These are phyloP conservation scores for Tirmania nivea DNA, from an alignment of 495 filamentous ascomycete species.

Conservation along the genomic window DNA sequence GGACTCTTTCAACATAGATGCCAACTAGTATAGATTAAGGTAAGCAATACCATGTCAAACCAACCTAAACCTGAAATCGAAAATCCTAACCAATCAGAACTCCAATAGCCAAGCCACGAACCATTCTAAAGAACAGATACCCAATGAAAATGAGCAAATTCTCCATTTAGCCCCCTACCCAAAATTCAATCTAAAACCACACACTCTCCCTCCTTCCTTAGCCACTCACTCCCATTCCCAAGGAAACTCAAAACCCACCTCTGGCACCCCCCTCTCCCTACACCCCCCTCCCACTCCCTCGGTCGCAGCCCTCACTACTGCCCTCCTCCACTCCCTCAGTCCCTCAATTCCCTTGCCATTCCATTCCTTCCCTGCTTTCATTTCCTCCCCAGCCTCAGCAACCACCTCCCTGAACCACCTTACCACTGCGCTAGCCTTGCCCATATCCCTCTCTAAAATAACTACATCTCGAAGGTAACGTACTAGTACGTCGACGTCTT, in stretches of 20 bases:
- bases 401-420: not conserved
- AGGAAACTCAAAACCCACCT: not conserved
- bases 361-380: not conserved
- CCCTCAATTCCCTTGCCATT: not conserved
- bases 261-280: not conserved
- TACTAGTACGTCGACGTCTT: not conserved
- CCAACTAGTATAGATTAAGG: too few relatives aligned
- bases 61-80: too few relatives aligned
- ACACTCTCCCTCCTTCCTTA: too few relatives aligned
- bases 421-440: not conserved
- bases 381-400: not conserved
- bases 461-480: not conserved
- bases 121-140: too few relatives aligned
- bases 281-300: not conserved
- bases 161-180: too few relatives aligned
- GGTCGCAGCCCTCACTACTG: not conserved
- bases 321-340: not conserved
- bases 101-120: too few relatives aligned
- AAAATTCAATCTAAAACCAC: too few relatives aligned
- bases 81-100: too few relatives aligned
- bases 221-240: not conserved
- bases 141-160: too few relatives aligned
- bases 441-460: not conserved
- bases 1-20: too few relatives aligned
- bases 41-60: too few relatives aligned